phyloP scores from a whole-genome alignment of 805 yeast genomes.

The Candida methanosorbosa region DNA sequence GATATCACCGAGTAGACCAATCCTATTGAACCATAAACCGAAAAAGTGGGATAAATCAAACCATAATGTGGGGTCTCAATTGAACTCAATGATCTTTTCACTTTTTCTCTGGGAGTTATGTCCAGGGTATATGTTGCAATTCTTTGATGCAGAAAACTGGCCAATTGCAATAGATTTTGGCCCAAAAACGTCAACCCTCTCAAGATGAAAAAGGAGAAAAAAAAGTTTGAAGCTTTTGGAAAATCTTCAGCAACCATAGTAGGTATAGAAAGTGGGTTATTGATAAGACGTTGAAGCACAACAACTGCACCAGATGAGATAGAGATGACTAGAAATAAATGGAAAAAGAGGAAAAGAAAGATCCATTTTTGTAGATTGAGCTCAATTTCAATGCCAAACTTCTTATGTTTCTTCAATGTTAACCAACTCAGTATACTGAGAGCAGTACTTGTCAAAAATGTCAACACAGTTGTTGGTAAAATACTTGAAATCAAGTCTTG shows the following conservation, averaged over 20 bases:
- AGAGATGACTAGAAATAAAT: slow-evolving; percentile 77
- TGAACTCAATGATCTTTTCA: slow-evolving; percentile 33
- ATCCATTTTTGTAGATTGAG: slow-evolving; percentile 70
- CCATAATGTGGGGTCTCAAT: slow-evolving; percentile 61
- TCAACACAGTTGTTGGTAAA: slow-evolving; percentile 58
- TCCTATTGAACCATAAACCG: slow-evolving; percentile 73
- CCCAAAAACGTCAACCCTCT: slow-evolving; percentile 76
- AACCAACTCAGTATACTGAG: slow-evolving; percentile 48
- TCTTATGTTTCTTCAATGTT: slow-evolving; percentile 45
- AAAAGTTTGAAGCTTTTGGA: slow-evolving; percentile 82
- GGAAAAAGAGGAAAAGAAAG: slow-evolving; percentile 71
- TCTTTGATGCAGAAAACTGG: slow-evolving; percentile 26
- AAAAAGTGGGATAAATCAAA: slow-evolving; percentile 62
- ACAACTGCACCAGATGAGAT: slow-evolving; percentile 71
- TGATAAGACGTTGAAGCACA: slow-evolving; percentile 50
- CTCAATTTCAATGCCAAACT: slow-evolving; percentile 58
- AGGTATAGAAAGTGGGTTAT: slow-evolving; percentile 68
- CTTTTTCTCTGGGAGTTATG: slow-evolving; percentile 53
- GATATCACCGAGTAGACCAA: slow-evolving; percentile 72
- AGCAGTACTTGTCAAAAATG: slow-evolving; percentile 54
- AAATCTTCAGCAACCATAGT: slow-evolving; percentile 64
- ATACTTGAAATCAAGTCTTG: slow-evolving; percentile 51
- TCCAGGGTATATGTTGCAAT: slow-evolving; percentile 30
- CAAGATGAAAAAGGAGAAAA: slow-evolving; percentile 66
- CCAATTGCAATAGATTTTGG: slow-evolving; percentile 53